A percentile compares a stretch with the other conserved stretches of the same genome.
Evolutionary conservation across 352 stramenopile genomes (phyloP).

Genomic region (Pythium aquatile): DNA sequence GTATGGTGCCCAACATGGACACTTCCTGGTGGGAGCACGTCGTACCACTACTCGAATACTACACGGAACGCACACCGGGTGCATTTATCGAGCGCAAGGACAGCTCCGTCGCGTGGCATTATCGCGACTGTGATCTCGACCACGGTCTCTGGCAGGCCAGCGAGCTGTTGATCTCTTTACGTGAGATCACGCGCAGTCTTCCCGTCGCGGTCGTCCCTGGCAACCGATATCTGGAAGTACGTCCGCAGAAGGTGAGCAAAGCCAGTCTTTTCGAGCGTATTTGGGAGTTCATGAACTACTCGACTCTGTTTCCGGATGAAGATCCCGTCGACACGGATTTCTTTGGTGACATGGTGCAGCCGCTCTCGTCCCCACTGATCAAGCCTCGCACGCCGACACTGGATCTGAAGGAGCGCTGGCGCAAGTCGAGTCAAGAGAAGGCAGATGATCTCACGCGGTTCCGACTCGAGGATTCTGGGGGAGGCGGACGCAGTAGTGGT

Average conservation of each 20-base stretch:
- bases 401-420: slow-evolving; percentile 21
- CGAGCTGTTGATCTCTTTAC: slow-evolving; percentile 79
- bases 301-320: slow-evolving; percentile 63
- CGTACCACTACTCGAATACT: slow-evolving; percentile 75
- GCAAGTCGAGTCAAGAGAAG: slow-evolving; percentile 26
- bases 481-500: neutral
- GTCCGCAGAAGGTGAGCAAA: slow-evolving; percentile 81
- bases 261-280: slow-evolving; percentile 76
- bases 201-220: slow-evolving; percentile 74
- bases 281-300: slow-evolving; percentile 86
- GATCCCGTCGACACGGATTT: slow-evolving; percentile 61
- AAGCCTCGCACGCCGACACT: slow-evolving; percentile 30
- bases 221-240: slow-evolving; percentile 74
- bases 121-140: slow-evolving; percentile 86
- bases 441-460: slow-evolving; percentile 19
- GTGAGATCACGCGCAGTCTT: slow-evolving; percentile 69
- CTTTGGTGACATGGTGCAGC: slow-evolving; percentile 60
- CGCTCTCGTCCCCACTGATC: slow-evolving; percentile 42
- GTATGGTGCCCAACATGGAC: slow-evolving; percentile 82
- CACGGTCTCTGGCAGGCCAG: slow-evolving; percentile 89
- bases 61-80: slow-evolving; percentile 80
- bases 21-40: slow-evolving; percentile 80
- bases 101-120: slow-evolving; percentile 89
- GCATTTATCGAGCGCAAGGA: slow-evolving; percentile 85
- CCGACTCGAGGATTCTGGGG: slow-evolving; percentile 12